Percentiles rank a stretch among this genome's conserved stretches.
These are phyloP conservation scores for Parachlorella kessleri DNA, from an alignment of 139 green algal genomes.

Conservation along the genomic window DNA sequence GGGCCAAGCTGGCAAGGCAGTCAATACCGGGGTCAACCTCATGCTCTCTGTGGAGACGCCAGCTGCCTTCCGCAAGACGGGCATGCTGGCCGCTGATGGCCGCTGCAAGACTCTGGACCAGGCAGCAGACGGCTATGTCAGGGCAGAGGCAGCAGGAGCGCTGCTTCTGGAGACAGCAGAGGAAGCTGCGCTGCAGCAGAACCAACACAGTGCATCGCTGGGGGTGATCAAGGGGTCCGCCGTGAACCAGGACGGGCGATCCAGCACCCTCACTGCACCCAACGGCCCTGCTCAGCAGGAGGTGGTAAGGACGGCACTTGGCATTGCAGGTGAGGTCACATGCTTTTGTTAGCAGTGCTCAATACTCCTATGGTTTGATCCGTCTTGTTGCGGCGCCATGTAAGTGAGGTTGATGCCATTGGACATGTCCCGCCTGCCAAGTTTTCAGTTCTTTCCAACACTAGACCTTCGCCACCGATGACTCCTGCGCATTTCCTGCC, in stretches of 20 bases:
- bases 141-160: conserved; percentile 49
- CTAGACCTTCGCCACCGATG: too few relatives aligned
- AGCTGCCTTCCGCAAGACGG: conserved; percentile 50
- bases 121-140: conserved; percentile 57
- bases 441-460: too few relatives aligned
- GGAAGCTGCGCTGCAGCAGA: background rate
- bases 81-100: conserved; percentile 57
- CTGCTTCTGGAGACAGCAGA: conserved; percentile 23
- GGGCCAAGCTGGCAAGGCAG: conserved; percentile 5
- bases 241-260: conserved; percentile 70
- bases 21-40: conserved; percentile 46
- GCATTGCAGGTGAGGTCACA: background rate
- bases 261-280: conserved; percentile 60
- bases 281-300: conserved; percentile 63
- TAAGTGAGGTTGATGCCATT: too few relatives aligned
- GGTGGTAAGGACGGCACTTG: conserved; percentile 29
- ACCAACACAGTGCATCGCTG: too few relatives aligned
- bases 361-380: too few relatives aligned
- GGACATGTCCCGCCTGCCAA: too few relatives aligned
- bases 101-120: conserved; percentile 57
- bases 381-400: too few relatives aligned
- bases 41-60: conserved; percentile 40
- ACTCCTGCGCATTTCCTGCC: too few relatives aligned
- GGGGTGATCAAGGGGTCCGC: conserved; percentile 37
- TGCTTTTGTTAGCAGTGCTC: too few relatives aligned